Conservation (phyloP, 805 yeast genomes). For the Schwanniomyces occidentalis region DNA sequence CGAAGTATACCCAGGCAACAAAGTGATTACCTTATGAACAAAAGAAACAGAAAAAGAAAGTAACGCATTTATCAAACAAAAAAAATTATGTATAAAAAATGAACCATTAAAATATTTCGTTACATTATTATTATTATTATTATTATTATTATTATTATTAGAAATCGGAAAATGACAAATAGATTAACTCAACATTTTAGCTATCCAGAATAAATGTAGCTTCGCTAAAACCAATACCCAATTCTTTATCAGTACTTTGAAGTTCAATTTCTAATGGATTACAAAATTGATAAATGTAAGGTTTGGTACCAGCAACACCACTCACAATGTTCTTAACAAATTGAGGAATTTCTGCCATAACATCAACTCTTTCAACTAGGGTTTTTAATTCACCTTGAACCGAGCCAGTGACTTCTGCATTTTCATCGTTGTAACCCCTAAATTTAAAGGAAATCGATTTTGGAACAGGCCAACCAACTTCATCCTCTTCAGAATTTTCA, state of each 20-base stretch:
- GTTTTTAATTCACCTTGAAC: constrained; percentile 61
- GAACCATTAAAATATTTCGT: too few relatives aligned
- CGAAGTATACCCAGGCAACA: too few relatives aligned
- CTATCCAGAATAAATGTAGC: constrained; percentile 71
- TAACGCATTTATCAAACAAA: too few relatives aligned
- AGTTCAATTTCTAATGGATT: constrained; percentile 56
- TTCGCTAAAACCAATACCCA: constrained; percentile 72
- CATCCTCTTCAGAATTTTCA: constrained; percentile 55
- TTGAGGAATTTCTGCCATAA: constrained; percentile 94
- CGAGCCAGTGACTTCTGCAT: constrained; percentile 43
- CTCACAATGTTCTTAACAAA: constrained; percentile 91
- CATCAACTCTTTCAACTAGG: constrained; percentile 89
- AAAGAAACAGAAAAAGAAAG: too few relatives aligned
- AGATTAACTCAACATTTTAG: too few relatives aligned
- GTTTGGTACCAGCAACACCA: constrained; percentile 94
- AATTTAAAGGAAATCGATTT: constrained; percentile 57
- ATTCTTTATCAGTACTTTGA: constrained; percentile 46
- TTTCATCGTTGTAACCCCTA: constrained; percentile 44
- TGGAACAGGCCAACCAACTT: constrained; percentile 93
- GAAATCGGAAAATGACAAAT: too few relatives aligned
- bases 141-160: constrained; percentile 1
- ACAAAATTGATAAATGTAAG: constrained; percentile 92
- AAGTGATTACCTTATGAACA: too few relatives aligned
- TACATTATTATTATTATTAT: constrained; percentile 2
- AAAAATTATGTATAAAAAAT: too few relatives aligned